Base-by-base conservation (phyloP, 306 rosid species). In the Casuarina cunninghamiana region DNA sequence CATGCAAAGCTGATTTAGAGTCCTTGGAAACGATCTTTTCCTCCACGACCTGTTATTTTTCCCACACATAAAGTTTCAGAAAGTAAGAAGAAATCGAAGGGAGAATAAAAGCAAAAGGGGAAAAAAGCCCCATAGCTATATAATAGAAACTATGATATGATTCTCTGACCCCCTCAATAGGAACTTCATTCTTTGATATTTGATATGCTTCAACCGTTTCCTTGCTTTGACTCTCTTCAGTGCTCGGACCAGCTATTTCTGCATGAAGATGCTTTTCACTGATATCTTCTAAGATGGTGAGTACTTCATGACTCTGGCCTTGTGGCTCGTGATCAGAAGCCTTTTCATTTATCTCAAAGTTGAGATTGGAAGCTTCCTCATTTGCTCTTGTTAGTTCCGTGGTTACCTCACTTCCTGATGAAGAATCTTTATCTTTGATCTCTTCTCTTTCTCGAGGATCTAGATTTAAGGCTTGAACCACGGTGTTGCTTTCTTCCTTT, bases 81-180 rank as follows among this genome's bases (percentile, higher is more conserved):
- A 38, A 62, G 35, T 45, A 39, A 15, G 46, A 19, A 80, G 21
- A 11, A 73, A 19, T 26, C 19, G 38, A 8, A 46, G 2, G 41
- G 35, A 13, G 55, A 13, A 17, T 53, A 7, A 35, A 45, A 68
- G 15, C 70, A 6, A 53, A 73, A 44, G 63, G 37, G 19, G 8
- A 16, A 54, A 45, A 53, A 26, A 26, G 32, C 32, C 1, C 41
- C 2, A 9, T 9, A 58, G 43, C 71, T 67, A n/a, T 43, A 8
- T 42, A 37, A 17, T 67, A 42, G 9, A 67, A 67, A n/a, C 9
- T 50, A 5, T 10, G 46, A 67, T 48, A 44, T 49, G 38, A 2
- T 48, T 68, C 21, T 67, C 80, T 73, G 46, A 84, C 88, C 85
- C 78, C 78, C 69, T 74, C 72, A 35, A 51, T 72, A 53, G 55